Percentiles rank a stretch among this genome's conserved stretches.
phyloP scores from a whole-genome alignment of 768 basidiomycete genomes.

The Termitomyces sp. region DNA sequence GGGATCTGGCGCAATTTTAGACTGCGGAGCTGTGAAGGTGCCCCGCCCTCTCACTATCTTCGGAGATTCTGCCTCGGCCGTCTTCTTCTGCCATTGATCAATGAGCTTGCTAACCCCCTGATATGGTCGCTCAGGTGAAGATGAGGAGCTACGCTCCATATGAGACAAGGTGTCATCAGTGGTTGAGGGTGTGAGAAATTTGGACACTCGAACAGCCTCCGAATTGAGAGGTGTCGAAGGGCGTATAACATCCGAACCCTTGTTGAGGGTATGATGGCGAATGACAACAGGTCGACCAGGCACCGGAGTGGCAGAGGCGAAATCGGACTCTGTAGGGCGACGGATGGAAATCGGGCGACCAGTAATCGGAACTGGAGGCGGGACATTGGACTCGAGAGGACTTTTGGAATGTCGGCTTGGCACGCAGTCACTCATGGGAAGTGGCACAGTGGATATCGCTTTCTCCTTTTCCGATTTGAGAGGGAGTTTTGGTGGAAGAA shows the following conservation, averaged over 20 bases:
- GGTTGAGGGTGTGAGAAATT: slow-evolving; percentile 14
- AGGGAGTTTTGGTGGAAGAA: slow-evolving; percentile 8
- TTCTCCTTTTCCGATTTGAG: slow-evolving; percentile 7
- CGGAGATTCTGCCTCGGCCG: slow-evolving; percentile 47
- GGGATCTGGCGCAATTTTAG: slow-evolving; percentile 23
- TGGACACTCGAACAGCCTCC: slow-evolving; percentile 12
- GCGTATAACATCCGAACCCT: slow-evolving; percentile 15
- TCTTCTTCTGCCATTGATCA: slow-evolving; percentile 84
- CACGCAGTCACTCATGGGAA: slow-evolving; percentile 4
- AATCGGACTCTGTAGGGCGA: background rate
- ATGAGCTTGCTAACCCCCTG: slow-evolving; percentile 82
- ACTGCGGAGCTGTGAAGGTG: slow-evolving; percentile 33
- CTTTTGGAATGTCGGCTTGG: slow-evolving; percentile 6
- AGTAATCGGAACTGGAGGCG: slow-evolving; percentile 1
- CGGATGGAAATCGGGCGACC: slow-evolving; percentile 1
- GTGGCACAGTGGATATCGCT: background rate
- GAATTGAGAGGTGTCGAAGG: slow-evolving; percentile 25
- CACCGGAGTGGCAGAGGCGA: background rate
- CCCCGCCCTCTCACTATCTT: slow-evolving; percentile 26
- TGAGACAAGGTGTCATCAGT: slow-evolving; percentile 14
- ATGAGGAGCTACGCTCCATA: slow-evolving; percentile 32
- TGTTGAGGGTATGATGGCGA: slow-evolving; percentile 6
- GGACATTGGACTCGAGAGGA: background rate
- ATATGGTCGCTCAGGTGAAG: slow-evolving; percentile 74
- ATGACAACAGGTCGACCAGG: slow-evolving; percentile 8